Percentiles rank a stretch among this genome's conserved stretches.
These are phyloP conservation scores for Fusarium irregulare DNA, from an alignment of 2,329 filamentous ascomycete genomes.

Conservation along the genomic window DNA sequence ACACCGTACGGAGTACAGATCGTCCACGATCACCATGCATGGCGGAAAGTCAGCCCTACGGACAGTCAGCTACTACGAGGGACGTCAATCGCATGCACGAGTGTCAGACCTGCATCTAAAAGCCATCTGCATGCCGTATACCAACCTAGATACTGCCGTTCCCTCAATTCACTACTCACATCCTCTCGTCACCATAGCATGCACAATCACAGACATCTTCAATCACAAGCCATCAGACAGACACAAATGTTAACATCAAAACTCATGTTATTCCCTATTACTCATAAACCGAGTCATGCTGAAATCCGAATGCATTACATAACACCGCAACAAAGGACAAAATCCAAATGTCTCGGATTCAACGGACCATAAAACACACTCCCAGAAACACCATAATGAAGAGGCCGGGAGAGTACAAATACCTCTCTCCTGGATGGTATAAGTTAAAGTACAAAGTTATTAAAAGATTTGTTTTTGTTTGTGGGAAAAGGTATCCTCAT, in stretches of 20 bases:
- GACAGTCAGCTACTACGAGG: neutral
- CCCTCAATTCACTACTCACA: no score
- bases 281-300: slow-evolving; percentile 37
- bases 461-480: slow-evolving; percentile 28
- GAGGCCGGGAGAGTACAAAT: slow-evolving; percentile 22
- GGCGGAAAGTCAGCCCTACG: neutral
- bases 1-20: neutral
- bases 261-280: slow-evolving; percentile 33
- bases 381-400: slow-evolving; percentile 43
- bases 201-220: no score
- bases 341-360: slow-evolving; percentile 41
- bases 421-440: slow-evolving; percentile 41
- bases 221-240: no score
- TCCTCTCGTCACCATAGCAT: fast-evolving
- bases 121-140: fast-evolving
- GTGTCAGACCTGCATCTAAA: no score
- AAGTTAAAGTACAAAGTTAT: slow-evolving; percentile 43
- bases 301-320: slow-evolving; percentile 34
- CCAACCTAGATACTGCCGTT: fast-evolving
- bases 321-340: slow-evolving; percentile 20
- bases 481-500: slow-evolving; percentile 30
- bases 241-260: neutral
- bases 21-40: neutral
- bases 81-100: fast-evolving
- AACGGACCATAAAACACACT: slow-evolving; percentile 38